Evolutionary conservation across 1,139 yeast species (phyloP).

Genomic region (Candida sp.): DNA sequence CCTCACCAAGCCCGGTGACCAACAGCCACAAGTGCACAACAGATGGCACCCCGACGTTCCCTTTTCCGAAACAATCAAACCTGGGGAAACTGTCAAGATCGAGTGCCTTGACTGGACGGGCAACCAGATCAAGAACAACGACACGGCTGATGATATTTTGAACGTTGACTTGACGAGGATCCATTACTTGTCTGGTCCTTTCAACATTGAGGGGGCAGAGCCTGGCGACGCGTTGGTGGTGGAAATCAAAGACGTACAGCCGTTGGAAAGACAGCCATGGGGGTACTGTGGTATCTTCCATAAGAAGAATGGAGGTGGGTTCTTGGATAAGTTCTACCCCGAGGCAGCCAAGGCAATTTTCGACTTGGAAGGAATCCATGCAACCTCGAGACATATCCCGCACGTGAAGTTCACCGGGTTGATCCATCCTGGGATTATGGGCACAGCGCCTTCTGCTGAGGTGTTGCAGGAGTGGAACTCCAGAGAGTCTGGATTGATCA

Average conservation of each 20-base stretch:
- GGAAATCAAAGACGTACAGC: slow-evolving; percentile 55
- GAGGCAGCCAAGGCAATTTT: slow-evolving; percentile 55
- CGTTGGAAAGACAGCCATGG: slow-evolving; percentile 55
- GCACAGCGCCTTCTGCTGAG: slow-evolving; percentile 50
- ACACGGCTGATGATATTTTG: slow-evolving; percentile 49
- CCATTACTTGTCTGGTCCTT: slow-evolving; percentile 54
- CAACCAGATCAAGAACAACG: slow-evolving; percentile 49
- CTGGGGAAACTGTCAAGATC: slow-evolving; percentile 46
- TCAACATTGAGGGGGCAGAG: slow-evolving; percentile 45
- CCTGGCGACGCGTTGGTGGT: slow-evolving; percentile 54
- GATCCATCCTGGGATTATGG: slow-evolving; percentile 55
- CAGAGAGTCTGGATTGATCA: slow-evolving; percentile 38
- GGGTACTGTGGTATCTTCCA: slow-evolving; percentile 54
- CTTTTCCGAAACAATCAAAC: slow-evolving; percentile 35
- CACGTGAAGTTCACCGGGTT: slow-evolving; percentile 46
- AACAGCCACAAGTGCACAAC: slow-evolving; percentile 50
- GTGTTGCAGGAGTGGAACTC: slow-evolving; percentile 47
- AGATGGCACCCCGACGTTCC: slow-evolving; percentile 60
- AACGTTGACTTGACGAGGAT: slow-evolving; percentile 46
- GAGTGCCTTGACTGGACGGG: slow-evolving; percentile 61
- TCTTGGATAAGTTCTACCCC: slow-evolving; percentile 50
- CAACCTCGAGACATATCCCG: slow-evolving; percentile 52
- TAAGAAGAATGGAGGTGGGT: slow-evolving; percentile 54
- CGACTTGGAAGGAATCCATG: slow-evolving; percentile 54
- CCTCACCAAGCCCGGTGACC: slow-evolving; percentile 44